Evolutionary conservation across 2,329 filamentous ascomycete species (phyloP).

Genomic region (Fusarium gaditjirri): DNA sequence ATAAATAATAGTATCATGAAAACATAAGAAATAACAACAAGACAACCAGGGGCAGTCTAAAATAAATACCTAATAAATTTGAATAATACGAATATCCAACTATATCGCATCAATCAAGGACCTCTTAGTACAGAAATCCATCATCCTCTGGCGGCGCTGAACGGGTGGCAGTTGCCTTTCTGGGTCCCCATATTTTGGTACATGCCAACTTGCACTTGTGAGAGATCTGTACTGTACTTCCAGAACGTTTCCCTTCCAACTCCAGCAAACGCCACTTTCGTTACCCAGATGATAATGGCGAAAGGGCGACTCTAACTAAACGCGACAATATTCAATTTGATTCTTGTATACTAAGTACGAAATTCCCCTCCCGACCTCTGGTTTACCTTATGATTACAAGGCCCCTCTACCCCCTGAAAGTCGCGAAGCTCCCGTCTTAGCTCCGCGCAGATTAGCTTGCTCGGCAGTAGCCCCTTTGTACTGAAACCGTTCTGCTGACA

Average conservation of each 20-base stretch:
- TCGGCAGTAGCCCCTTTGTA: constrained; percentile 39
- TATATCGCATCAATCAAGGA: not conserved
- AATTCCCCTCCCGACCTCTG: not conserved
- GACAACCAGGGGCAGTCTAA: not conserved
- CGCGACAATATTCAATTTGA: constrained; percentile 27
- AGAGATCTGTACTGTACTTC: constrained; percentile 45
- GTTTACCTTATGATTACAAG: not conserved
- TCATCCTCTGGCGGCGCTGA: not conserved
- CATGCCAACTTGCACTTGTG: constrained; percentile 46
- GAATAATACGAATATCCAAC: not conserved
- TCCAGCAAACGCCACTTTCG: constrained; percentile 27
- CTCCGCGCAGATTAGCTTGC: constrained; percentile 39
- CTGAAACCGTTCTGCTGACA: constrained; percentile 40
- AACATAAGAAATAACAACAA: too few relatives aligned
- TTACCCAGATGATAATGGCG: constrained; percentile 37
- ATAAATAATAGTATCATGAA: not conserved
- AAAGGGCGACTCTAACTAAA: constrained; percentile 27
- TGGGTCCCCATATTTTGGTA: constrained; percentile 36
- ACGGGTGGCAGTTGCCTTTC: constrained; percentile 36
- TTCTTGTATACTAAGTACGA: constrained; percentile 44
- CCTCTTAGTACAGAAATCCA: constrained; percentile 9
- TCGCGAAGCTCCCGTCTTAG: constrained; percentile 31
- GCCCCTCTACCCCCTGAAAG: constrained; percentile 37
- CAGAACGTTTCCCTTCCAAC: constrained; percentile 39
- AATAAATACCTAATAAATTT: not conserved